These are phyloP conservation scores for Fomitiporia mediterranea DNA, from an alignment of 1,284 basidiomycete species.

Conservation along the genomic window DNA sequence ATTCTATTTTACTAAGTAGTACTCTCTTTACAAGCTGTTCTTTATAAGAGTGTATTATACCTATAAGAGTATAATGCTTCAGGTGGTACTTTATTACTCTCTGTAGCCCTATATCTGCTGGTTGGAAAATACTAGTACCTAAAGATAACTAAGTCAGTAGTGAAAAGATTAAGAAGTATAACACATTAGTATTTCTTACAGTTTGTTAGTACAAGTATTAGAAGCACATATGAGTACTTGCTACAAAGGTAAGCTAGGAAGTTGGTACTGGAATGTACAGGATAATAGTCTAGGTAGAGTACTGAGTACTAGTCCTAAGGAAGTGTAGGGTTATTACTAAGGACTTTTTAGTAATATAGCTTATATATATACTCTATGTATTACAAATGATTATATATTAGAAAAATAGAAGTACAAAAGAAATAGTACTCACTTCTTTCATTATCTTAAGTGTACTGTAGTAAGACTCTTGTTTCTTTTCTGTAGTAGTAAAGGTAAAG, in stretches of 20 bases:
- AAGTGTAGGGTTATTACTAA: conserved; percentile 22
- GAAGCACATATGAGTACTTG: conserved; percentile 24
- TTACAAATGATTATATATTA: conserved; percentile 4
- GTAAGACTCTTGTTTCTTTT: conserved; percentile 38
- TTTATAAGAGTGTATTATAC: conserved; percentile 11
- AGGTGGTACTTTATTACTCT: conserved; percentile 26
- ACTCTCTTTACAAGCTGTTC: conserved; percentile 1
- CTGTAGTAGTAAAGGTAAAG: conserved; percentile 28
- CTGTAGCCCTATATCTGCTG: conserved; percentile 29
- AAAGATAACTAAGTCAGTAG: not conserved
- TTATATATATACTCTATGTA: not conserved
- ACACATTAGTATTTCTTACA: conserved; percentile 18
- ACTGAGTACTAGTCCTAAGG: conserved; percentile 29
- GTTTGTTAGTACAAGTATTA: conserved; percentile 25
- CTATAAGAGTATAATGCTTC: conserved; percentile 13
- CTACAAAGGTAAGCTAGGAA: conserved; percentile 31
- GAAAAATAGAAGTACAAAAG: conserved; percentile 35
- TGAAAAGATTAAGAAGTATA: not conserved
- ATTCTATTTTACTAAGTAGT: conserved; percentile 15
- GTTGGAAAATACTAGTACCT: conserved; percentile 25
- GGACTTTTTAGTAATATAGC: not conserved
- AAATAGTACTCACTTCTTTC: conserved; percentile 23
- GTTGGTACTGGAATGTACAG: conserved; percentile 33
- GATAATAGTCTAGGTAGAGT: conserved; percentile 34
- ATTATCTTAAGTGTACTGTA: conserved; percentile 29